Evolutionary conservation across 305 asterid species (phyloP).

Genomic region (Withania somnifera): DNA sequence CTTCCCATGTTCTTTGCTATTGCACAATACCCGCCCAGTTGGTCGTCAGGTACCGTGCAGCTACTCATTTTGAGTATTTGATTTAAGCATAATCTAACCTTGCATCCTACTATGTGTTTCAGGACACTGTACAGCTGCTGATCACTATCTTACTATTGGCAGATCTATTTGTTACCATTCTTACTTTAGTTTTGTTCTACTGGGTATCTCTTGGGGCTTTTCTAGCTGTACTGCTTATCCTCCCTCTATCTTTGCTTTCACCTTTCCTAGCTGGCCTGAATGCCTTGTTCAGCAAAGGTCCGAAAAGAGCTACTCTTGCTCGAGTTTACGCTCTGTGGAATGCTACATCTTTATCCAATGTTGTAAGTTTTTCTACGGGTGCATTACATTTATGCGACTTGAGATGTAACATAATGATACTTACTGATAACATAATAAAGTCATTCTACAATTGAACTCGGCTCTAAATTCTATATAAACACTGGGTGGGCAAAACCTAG

Average conservation of each 20-base stretch:
- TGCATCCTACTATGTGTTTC: conserved; percentile 31
- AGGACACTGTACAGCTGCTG: conserved; percentile 86
- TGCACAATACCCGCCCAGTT: conserved; percentile 87
- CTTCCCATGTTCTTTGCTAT: conserved; percentile 69
- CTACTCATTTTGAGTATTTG: neutral
- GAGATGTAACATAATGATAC: neutral
- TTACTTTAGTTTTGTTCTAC: conserved; percentile 68
- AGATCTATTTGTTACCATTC: conserved; percentile 75
- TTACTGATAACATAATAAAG: neutral
- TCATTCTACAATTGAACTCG: neutral
- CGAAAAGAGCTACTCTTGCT: conserved; percentile 82
- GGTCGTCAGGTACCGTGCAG: conserved; percentile 69
- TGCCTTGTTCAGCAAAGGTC: conserved; percentile 85
- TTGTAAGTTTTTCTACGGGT: conserved; percentile 38
- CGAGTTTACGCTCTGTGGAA: conserved; percentile 92
- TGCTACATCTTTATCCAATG: conserved; percentile 70
- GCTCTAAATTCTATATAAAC: neutral
- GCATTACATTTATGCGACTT: neutral
- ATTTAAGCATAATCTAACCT: neutral
- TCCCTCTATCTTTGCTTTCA: conserved; percentile 88
- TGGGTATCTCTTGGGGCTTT: conserved; percentile 92
- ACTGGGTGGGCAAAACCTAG: neutral
- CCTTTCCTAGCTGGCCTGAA: conserved; percentile 96
- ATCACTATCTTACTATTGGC: conserved; percentile 79
- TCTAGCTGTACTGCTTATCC: conserved; percentile 84